phyloP scores from a whole-genome alignment of 2,329 filamentous ascomycete species.

The Sclerotinia sclerotiorum region DNA sequence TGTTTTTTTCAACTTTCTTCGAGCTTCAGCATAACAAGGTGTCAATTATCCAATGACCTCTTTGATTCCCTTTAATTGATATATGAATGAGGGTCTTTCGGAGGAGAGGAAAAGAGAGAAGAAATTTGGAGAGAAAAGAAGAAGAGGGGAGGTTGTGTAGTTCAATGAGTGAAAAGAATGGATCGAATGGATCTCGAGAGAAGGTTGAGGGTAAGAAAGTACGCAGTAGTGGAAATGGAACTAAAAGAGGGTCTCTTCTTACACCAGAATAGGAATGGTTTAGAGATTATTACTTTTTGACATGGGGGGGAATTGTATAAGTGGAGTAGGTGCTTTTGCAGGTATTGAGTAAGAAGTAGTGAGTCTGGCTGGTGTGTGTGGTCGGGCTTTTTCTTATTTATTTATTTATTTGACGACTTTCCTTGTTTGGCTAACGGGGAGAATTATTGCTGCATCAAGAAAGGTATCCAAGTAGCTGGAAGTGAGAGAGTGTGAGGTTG shows the following conservation, averaged over 20 bases:
- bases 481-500: neutral
- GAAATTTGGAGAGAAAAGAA: slow-evolving; percentile 4
- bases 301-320: neutral
- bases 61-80: slow-evolving; percentile 17
- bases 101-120: slow-evolving; percentile 19
- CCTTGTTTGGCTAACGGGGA: neutral
- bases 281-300: slow-evolving; percentile 10
- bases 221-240: neutral
- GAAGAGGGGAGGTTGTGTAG: slow-evolving; percentile 18
- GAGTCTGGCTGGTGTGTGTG: neutral
- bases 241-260: neutral
- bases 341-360: neutral
- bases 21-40: slow-evolving; percentile 26
- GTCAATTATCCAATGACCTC: slow-evolving; percentile 25
- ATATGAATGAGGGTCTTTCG: slow-evolving; percentile 3
- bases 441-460: neutral
- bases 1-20: slow-evolving; percentile 15
- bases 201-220: slow-evolving; percentile 13
- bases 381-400: neutral
- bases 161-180: slow-evolving; percentile 19
- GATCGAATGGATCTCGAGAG: slow-evolving; percentile 18
- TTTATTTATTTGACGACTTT: slow-evolving; percentile 1
- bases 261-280: neutral
- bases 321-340: slow-evolving; percentile 5
- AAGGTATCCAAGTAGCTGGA: neutral